These are phyloP conservation scores for Oxyria digyna DNA, from an alignment of 148 eudicot genomes.

Conservation along the genomic window DNA sequence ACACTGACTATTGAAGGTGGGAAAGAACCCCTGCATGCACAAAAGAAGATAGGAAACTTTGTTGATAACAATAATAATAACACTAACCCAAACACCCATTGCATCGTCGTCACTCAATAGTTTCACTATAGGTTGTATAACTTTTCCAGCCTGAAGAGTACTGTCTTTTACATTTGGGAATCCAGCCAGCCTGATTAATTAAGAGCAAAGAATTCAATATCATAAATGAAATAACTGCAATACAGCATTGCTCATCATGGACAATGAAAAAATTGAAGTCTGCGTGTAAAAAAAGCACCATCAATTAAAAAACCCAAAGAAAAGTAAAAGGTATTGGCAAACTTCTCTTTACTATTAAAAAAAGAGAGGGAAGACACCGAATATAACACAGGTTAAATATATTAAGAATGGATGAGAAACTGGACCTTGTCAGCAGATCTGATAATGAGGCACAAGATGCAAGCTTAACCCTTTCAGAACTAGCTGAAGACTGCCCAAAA, in stretches of 20 bases:
- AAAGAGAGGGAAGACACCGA: background rate
- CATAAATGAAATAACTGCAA: background rate
- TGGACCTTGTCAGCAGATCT: conserved; percentile 74
- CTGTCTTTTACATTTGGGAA: conserved; percentile 66
- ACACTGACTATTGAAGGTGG: background rate
- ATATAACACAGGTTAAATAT: background rate
- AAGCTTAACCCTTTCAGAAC: conserved; percentile 60
- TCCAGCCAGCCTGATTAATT: conserved; percentile 60
- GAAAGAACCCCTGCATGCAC: background rate
- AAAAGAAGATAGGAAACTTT: background rate
- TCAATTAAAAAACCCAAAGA: background rate
- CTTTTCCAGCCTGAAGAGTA: conserved; percentile 46
- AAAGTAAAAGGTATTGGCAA: background rate
- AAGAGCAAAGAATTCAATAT: conserved; percentile 3
- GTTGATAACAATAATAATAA: background rate
- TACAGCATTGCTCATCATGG: background rate
- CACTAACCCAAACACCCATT: conserved; percentile 52
- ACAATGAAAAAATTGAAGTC: background rate
- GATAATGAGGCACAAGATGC: conserved; percentile 79
- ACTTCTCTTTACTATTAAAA: background rate
- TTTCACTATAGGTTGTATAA: conserved; percentile 60
- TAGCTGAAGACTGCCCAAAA: conserved; percentile 44
- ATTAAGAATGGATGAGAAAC: conserved; percentile 5
- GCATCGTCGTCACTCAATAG: conserved; percentile 53
- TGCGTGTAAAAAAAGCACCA: background rate